These are phyloP conservation scores for Moesziomyces globuligerus DNA, from an alignment of 1,284 basidiomycete genomes.

Conservation along the genomic window DNA sequence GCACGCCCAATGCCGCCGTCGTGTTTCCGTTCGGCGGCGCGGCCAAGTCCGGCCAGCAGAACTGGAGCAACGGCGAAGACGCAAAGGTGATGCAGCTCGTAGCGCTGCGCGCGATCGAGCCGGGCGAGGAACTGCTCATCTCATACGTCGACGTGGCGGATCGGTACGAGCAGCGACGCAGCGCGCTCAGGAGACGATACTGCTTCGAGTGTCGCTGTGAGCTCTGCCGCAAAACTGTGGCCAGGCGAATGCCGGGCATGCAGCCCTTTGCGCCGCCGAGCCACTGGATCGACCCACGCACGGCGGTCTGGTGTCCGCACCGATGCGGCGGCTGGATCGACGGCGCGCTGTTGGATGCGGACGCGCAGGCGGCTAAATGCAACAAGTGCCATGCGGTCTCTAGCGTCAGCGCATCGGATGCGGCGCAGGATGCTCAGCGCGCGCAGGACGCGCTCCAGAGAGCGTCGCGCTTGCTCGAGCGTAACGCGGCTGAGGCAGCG, in stretches of 20 bases:
- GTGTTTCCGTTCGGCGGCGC: constrained; percentile 77
- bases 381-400: constrained; percentile 71
- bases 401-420: constrained; percentile 70
- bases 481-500: constrained; percentile 68
- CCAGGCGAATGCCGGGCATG: constrained; percentile 13
- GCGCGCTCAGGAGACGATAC: constrained; percentile 78
- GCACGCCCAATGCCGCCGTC: constrained; percentile 86
- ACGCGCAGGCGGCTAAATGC: constrained; percentile 19
- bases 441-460: constrained; percentile 78
- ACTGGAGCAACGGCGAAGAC: constrained; percentile 26
- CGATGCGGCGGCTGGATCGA: constrained; percentile 58
- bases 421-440: constrained; percentile 74
- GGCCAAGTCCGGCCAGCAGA: constrained; percentile 60
- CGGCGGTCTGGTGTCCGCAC: constrained; percentile 73
- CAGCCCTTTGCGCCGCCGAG: constrained; percentile 21
- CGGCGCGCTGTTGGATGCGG: constrained; percentile 69
- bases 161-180: constrained; percentile 74
- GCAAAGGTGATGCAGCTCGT: constrained; percentile 72
- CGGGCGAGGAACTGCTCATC: constrained; percentile 70
- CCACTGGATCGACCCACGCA: constrained; percentile 74
- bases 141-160: constrained; percentile 85
- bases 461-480: constrained; percentile 71
- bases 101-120: constrained; percentile 64
- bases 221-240: constrained; percentile 70
- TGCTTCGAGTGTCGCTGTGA: constrained; percentile 80